Conservation (phyloP, 1,139 yeast genomes). For the Lodderomyces beijingensis region DNA sequence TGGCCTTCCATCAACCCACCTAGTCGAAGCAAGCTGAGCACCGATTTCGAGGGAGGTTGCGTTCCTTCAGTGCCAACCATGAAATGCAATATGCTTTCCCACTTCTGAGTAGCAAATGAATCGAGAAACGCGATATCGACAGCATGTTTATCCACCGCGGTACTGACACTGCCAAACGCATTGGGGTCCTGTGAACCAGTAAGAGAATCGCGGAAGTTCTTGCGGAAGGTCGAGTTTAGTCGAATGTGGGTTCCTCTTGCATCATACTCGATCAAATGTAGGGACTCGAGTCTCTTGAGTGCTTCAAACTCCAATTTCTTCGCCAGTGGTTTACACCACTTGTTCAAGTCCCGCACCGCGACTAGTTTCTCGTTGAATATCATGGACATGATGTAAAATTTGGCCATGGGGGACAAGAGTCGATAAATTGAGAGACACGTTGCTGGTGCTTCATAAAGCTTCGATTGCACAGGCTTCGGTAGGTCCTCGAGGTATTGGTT, state of each 20-base stretch:
- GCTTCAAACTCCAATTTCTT: slow-evolving; percentile 68
- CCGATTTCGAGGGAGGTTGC: slow-evolving; percentile 64
- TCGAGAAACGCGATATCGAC: slow-evolving; percentile 68
- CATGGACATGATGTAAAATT: slow-evolving; percentile 84
- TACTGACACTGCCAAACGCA: slow-evolving; percentile 42
- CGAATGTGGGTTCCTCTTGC: slow-evolving; percentile 51
- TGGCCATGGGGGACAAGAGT: slow-evolving; percentile 82
- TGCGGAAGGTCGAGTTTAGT: slow-evolving; percentile 69
- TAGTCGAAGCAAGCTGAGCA: slow-evolving; percentile 58
- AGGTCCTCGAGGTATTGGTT: slow-evolving; percentile 86
- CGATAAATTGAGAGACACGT: slow-evolving; percentile 91
- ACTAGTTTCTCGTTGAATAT: slow-evolving; percentile 76
- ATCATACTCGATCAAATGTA: slow-evolving; percentile 72
- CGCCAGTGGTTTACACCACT: slow-evolving; percentile 65
- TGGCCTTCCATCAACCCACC: slow-evolving; percentile 75
- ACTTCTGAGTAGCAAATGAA: slow-evolving; percentile 74
- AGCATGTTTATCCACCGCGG: slow-evolving; percentile 33
- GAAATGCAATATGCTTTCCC: slow-evolving; percentile 95
- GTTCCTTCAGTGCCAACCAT: slow-evolving; percentile 90
- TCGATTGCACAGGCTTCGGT: slow-evolving; percentile 76
- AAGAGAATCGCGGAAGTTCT: slow-evolving; percentile 74
- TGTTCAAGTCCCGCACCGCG: slow-evolving; percentile 61
- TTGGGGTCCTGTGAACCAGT: slow-evolving; percentile 65
- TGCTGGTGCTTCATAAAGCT: slow-evolving; percentile 78
- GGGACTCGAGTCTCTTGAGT: slow-evolving; percentile 65